Conservation (phyloP, 768 basidiomycete species). For the Lepiota venenata region DNA sequence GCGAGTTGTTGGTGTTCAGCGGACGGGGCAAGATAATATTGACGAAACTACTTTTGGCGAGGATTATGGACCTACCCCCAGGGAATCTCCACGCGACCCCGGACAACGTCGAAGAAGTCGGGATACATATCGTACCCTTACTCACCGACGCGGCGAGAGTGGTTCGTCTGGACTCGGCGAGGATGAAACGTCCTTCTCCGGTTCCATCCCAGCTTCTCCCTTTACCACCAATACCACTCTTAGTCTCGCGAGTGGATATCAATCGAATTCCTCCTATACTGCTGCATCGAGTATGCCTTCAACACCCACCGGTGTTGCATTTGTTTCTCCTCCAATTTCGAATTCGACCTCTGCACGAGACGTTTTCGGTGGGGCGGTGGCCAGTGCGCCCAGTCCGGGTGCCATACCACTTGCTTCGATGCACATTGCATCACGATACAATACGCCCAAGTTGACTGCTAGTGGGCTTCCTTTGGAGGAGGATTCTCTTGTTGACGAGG, state of each 20-base stretch:
- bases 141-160: slow-evolving; percentile 16
- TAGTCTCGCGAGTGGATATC: neutral
- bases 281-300: slow-evolving; percentile 28
- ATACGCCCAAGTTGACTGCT: slow-evolving; percentile 21
- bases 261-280: slow-evolving; percentile 6
- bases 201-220: slow-evolving; percentile 20
- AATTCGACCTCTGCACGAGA: neutral
- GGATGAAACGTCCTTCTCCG: slow-evolving; percentile 22
- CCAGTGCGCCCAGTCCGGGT: slow-evolving; percentile 22
- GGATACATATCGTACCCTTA: slow-evolving; percentile 2
- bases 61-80: slow-evolving; percentile 1
- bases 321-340: slow-evolving; percentile 16
- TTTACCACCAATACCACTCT: slow-evolving; percentile 22
- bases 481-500: slow-evolving; percentile 3
- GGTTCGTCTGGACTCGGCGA: slow-evolving; percentile 20
- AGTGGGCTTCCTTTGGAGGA: slow-evolving; percentile 21
- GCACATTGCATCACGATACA: slow-evolving; percentile 24
- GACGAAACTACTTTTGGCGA: slow-evolving; percentile 11
- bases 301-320: slow-evolving; percentile 27
- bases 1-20: slow-evolving; percentile 72
- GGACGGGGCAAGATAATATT: slow-evolving; percentile 30
- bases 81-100: neutral
- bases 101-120: neutral
- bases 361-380: slow-evolving; percentile 7
- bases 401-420: slow-evolving; percentile 25